Base-by-base conservation (phyloP, 768 basidiomycete genomes). In the Rhodocollybia butyracea region DNA sequence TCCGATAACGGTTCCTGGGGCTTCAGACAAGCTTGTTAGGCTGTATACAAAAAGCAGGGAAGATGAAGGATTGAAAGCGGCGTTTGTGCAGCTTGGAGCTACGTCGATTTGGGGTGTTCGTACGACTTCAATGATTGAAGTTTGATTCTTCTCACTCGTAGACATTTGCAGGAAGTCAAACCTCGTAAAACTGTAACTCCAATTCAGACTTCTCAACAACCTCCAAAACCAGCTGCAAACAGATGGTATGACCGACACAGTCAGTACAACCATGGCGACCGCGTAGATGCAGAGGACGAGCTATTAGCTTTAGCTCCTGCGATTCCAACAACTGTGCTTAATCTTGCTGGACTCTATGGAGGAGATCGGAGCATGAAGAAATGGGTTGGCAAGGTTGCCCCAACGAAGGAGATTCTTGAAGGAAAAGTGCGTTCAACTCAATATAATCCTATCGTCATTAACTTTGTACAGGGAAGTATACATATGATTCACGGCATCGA, bases 331-430 rank as follows among this genome's bases (percentile, higher is more conserved):
- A 80, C 80, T 1, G 81, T 88, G 1, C 71, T 88, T 31, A 79
- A 86, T 60, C 79, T 88, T 26, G 69, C 76, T 7, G 86, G 85
- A 0, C 70, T 88, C 7, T 87, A 83, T 82, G 85, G 86, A 21
- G 83, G 81, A 1, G 57, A 67, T 6, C 74, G 86, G 10, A 66
- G 71, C 4, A 66, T 73, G 15, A 69, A 70, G 31, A 81, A 83
- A 60, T 86, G 79, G 77, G 73, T 87, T 5, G 61, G 64, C 1
- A 70, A 74, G 12, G 74, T 86, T n/a, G 80, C 81, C 0, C 74
- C 81, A 0, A 75, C 77, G 3, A 84, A 85, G 62, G 83, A 83
- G 7, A 75, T 73, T 0, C 64, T 87, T 56, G 70, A 62, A 29
- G 64, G 60, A 13, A 86, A 81, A 70, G 84, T 80, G 31, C 15